Percentiles rank a stretch among this genome's conserved stretches.
phyloP scores from a whole-genome alignment of 768 basidiomycete genomes.

The Leccinum incarnatum region DNA sequence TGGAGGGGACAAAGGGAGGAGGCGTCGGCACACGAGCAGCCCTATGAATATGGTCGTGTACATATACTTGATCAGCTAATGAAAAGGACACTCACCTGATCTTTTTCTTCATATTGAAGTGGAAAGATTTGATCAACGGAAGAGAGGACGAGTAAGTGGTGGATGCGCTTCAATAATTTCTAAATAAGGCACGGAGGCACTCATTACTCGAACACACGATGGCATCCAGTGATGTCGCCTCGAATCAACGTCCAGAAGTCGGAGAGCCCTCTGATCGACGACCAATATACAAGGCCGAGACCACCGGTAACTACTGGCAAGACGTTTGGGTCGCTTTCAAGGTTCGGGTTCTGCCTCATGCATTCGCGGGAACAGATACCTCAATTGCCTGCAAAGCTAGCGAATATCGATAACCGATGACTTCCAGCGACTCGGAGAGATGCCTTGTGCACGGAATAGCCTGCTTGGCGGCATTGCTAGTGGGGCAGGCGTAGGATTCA shows the following conservation, averaged over 20 bases:
- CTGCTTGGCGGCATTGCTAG: conserved; percentile 77
- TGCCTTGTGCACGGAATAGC: conserved; percentile 77
- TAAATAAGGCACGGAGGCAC: too few species aligned
- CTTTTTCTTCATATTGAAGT: too few species aligned
- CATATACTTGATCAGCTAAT: too few species aligned
- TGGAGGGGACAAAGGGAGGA: too few species aligned
- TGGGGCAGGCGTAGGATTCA: conserved; percentile 72
- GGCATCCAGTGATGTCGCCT: conserved; percentile 3
- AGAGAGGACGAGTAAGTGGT: too few species aligned
- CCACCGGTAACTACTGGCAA: conserved; percentile 33
- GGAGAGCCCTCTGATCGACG: conserved; percentile 13
- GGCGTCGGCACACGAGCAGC: too few species aligned
- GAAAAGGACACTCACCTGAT: too few species aligned
- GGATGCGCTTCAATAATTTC: too few species aligned
- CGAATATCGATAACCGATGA: conserved; percentile 50
- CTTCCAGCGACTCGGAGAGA: conserved; percentile 57
- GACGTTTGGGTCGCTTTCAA: conserved; percentile 31
- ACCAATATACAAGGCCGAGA: conserved; percentile 30
- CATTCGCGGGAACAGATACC: not conserved
- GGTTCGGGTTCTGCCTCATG: conserved; percentile 16
- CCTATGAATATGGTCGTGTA: too few species aligned
- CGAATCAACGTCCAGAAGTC: conserved; percentile 4
- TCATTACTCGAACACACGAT: conserved; percentile 3
- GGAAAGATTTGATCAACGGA: too few species aligned
- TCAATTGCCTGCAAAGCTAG: conserved; percentile 37